Evolutionary conservation across 73 alveolate species (phyloP).

Genomic region (Symbiodinium pilosum): DNA sequence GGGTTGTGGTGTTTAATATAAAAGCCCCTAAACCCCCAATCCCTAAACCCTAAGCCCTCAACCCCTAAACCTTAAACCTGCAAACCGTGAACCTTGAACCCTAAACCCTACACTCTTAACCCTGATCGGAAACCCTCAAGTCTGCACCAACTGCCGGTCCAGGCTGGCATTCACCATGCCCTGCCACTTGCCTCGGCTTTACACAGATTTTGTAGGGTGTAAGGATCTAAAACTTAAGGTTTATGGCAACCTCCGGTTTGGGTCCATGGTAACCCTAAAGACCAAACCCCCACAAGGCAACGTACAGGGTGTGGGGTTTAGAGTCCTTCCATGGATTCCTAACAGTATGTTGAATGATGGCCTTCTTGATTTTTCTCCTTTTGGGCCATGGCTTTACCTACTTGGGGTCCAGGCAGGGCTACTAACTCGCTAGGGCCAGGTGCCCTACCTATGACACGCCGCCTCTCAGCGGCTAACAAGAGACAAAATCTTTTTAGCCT

Average conservation of each 20-base stretch:
- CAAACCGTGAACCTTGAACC: not conserved
- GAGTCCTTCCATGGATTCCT: too few relatives aligned
- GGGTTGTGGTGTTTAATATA: too few relatives aligned
- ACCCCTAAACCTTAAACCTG: not conserved
- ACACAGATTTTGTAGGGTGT: not conserved
- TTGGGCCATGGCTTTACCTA: too few relatives aligned
- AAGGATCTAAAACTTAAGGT: not conserved
- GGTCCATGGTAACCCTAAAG: not conserved
- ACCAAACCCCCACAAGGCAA: not conserved
- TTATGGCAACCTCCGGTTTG: not conserved
- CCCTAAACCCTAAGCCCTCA: not conserved
- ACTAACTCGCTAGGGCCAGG: too few relatives aligned
- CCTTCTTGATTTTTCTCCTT: too few relatives aligned
- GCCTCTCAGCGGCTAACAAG: too few relatives aligned
- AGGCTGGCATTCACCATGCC: slow-evolving; percentile 46
- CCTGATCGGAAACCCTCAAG: not conserved
- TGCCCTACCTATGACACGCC: too few relatives aligned
- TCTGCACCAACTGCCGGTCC: not conserved
- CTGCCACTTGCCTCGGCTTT: slow-evolving; percentile 55
- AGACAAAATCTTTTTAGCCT: too few relatives aligned
- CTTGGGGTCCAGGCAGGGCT: too few relatives aligned
- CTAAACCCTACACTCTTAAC: not conserved
- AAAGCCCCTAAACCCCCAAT: not conserved
- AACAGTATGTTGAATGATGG: too few relatives aligned
- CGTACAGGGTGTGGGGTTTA: too few relatives aligned